Evolutionary conservation across 352 stramenopile species (phyloP), one percentile per base, ranked within the genome.

Genomic region (Thalassiosira livingstoniorum): DNA sequence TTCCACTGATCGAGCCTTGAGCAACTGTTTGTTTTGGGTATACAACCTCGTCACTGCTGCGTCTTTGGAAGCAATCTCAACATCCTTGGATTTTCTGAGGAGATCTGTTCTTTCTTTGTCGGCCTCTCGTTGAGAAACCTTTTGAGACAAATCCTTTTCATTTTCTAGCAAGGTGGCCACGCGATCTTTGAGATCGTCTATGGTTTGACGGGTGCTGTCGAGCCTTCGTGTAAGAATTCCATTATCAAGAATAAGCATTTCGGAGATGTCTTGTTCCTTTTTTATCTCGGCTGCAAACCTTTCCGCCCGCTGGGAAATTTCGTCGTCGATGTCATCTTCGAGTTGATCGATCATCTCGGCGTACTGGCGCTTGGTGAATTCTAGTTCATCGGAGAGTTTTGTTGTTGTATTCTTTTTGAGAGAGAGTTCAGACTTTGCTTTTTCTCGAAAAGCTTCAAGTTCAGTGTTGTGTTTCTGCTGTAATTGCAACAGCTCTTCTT

Each of bases 1-100:
- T 34, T 77, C 57, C 15, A 68, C 61, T 34, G 58, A 53, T 60
- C 27, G 37, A 61, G n/a, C n/a, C 53, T 77, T 77, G 1, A 68
- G 10, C 3, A 77, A 27, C 29, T 72, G 54, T 1, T 65, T 35
- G 23, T 58, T 68, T 57, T n/a, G 55, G 35, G 2, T 55, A 2
- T 43, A 2, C 54, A 77, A 34, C 21, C 31, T 67, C 2, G 1
- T 47, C 1, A 53, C 37, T n/a, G 68, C 39, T 3, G 42, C 37
- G 43, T 68, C 43, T 32, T 77, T 77, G 43, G 39, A 61, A 31
- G 32, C 57, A 45, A 68, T 55, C 37, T 69, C 55, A 23, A 11
- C 27, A 66, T 29, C 23, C 2, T 66, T 75, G 4, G 53, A 37
- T 27, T 61, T 34, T n/a, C 27, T 63, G 1, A 51, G 0, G 10